Evolutionary conservation across 495 filamentous ascomycete genomes (phyloP).

Genomic region (Neurospora tetraspora): DNA sequence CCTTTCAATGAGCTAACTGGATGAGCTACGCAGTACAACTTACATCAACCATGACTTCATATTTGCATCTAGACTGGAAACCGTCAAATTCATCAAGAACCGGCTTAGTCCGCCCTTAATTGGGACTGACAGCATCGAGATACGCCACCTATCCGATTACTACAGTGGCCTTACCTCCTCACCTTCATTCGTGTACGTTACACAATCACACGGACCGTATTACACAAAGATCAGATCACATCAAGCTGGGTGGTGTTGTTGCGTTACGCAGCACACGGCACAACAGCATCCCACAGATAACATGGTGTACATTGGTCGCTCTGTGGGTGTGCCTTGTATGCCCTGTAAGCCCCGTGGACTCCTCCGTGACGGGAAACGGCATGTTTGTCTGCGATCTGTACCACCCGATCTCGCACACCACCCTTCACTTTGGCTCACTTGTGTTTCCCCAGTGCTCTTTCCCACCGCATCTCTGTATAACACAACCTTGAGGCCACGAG

Average conservation of each 20-base stretch:
- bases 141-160: neutral
- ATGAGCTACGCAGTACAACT: neutral
- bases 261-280: neutral
- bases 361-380: neutral
- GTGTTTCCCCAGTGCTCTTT: neutral
- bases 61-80: neutral
- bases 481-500: neutral
- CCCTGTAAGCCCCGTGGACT: neutral
- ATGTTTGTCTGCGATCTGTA: neutral
- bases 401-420: neutral
- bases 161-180: neutral
- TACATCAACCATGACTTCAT: neutral
- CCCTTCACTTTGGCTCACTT: neutral
- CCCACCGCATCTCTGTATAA: neutral
- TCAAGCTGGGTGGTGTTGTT: neutral
- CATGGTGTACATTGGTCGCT: neutral
- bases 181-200: neutral
- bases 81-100: neutral
- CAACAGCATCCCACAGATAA: neutral
- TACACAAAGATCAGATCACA: neutral
- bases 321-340: neutral
- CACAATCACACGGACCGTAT: neutral
- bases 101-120: neutral
- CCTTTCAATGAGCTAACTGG: neutral
- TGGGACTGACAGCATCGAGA: neutral